These are phyloP conservation scores for Nectriaceae sp. DNA, from an alignment of 2,329 filamentous ascomycete genomes.

Conservation along the genomic window DNA sequence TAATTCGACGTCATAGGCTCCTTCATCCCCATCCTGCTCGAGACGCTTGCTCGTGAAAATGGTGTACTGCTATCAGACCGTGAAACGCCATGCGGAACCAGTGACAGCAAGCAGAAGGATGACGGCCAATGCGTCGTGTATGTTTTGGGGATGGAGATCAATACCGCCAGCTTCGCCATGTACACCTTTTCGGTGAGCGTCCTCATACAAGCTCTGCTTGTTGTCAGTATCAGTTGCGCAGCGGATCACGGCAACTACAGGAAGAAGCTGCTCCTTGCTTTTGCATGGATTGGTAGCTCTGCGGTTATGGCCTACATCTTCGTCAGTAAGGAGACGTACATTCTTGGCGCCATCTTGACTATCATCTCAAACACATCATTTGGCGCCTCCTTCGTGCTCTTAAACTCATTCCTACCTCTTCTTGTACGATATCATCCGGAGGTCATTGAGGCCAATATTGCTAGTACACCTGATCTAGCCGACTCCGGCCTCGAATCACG, in stretches of 20 bases:
- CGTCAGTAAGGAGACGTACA: slow-evolving; percentile 72
- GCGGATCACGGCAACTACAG: slow-evolving; percentile 93
- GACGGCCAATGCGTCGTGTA: slow-evolving; percentile 78
- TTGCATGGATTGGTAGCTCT: slow-evolving; percentile 78
- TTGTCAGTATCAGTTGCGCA: slow-evolving; percentile 94
- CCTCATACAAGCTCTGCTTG: slow-evolving; percentile 81
- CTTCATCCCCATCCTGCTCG: slow-evolving; percentile 93
- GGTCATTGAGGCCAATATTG: slow-evolving; percentile 32
- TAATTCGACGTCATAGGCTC: slow-evolving; percentile 58
- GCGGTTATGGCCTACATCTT: slow-evolving; percentile 89
- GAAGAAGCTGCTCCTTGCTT: slow-evolving; percentile 83
- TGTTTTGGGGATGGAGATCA: slow-evolving; percentile 82
- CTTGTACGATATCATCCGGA: slow-evolving; percentile 83
- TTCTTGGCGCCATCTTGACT: slow-evolving; percentile 80
- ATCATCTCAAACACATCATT: slow-evolving; percentile 93
- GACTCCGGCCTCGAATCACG: slow-evolving; percentile 36
- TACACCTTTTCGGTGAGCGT: slow-evolving; percentile 97
- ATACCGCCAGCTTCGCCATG: slow-evolving; percentile 97
- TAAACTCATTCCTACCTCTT: slow-evolving; percentile 93
- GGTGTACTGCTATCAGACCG: slow-evolving; percentile 82
- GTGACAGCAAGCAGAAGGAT: slow-evolving; percentile 53
- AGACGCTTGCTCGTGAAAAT: slow-evolving; percentile 89
- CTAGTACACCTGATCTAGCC: slow-evolving; percentile 33
- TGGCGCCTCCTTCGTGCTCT: slow-evolving; percentile 89
- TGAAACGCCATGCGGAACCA: slow-evolving; percentile 71